Evolutionary conservation across 306 rosid species (phyloP).

Genomic region (Inga leiocalycina): DNA sequence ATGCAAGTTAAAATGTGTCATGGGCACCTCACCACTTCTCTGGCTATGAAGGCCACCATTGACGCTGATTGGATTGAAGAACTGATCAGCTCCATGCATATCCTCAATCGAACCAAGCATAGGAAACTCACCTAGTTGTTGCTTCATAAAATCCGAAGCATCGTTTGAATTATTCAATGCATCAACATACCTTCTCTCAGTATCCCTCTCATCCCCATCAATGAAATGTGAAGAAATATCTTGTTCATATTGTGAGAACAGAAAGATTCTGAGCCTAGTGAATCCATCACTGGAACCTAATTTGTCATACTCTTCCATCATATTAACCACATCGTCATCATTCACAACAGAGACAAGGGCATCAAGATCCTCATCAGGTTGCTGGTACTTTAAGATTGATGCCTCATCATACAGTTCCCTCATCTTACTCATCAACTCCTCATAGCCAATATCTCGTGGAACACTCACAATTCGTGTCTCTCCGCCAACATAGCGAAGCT

Average conservation of each 20-base stretch:
- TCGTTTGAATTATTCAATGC: constrained; percentile 90
- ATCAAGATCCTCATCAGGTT: constrained; percentile 98
- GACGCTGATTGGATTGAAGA: constrained; percentile 55
- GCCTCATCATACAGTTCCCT: constrained; percentile 90
- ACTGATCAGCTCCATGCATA: constrained; percentile 60
- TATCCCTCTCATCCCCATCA: constrained; percentile 83
- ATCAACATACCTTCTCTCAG: constrained; percentile 90
- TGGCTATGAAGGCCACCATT: constrained; percentile 77
- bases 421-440: constrained; percentile 92
- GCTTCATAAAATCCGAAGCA: constrained; percentile 68
- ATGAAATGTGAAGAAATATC: constrained; percentile 71
- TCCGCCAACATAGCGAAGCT: constrained; percentile 93
- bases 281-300: constrained; percentile 89
- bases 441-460: constrained; percentile 61
- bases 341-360: constrained; percentile 97
- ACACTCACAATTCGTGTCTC: constrained; percentile 97
- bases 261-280: constrained; percentile 90
- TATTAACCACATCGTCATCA: constrained; percentile 93
- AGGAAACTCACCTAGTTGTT: constrained; percentile 62
- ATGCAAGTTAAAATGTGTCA: constrained; percentile 66
- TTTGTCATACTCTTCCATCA: constrained; percentile 99
- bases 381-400: constrained; percentile 89
- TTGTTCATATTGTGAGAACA: constrained; percentile 78
- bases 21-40: constrained; percentile 66
- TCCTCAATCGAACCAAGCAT: constrained; percentile 63